Percentiles rank a stretch among this genome's conserved stretches.
These are phyloP conservation scores for Nymphaea colorata DNA, from an alignment of 164 flowering plant genomes.

Conservation along the genomic window DNA sequence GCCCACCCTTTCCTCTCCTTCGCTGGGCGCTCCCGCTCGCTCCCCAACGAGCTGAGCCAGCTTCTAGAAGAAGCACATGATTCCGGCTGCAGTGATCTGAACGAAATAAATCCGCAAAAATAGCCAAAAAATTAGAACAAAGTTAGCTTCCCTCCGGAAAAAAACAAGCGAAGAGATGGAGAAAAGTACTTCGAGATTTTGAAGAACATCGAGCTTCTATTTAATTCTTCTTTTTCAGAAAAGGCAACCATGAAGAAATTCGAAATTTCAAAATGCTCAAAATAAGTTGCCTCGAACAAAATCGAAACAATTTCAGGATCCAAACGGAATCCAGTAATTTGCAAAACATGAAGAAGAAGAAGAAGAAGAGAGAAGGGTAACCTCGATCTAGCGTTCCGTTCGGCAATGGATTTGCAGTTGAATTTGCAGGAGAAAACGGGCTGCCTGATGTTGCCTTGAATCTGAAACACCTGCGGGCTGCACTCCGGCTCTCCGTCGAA, in stretches of 20 bases:
- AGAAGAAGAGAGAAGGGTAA: conserved; percentile 7
- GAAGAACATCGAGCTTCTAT: no score
- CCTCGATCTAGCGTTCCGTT: conserved; percentile 53
- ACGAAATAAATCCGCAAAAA: neutral
- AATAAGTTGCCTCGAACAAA: no score
- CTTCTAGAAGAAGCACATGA: conserved; percentile 24
- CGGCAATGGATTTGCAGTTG: conserved; percentile 44
- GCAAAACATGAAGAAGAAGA: neutral
- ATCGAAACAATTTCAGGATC: no score
- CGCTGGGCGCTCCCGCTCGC: conserved; percentile 54
- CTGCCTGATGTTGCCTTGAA: conserved; percentile 61
- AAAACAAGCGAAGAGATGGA: no score
- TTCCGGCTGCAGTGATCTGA: conserved; percentile 23
- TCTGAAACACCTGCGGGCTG: conserved; percentile 82
- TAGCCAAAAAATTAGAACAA: no score
- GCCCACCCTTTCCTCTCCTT: conserved; percentile 97
- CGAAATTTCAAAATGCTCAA: no score
- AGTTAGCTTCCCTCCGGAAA: no score
- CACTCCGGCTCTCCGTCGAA: conserved; percentile 92
- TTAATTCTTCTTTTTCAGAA: no score
- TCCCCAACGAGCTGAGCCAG: conserved; percentile 70
- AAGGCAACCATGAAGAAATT: no score
- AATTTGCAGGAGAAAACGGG: conserved; percentile 95
- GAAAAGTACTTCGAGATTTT: no score
- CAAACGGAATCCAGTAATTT: no score